Evolutionary conservation across 2,329 filamentous ascomycete genomes (phyloP).

Genomic region (Arthrobotrys sphaeroides): DNA sequence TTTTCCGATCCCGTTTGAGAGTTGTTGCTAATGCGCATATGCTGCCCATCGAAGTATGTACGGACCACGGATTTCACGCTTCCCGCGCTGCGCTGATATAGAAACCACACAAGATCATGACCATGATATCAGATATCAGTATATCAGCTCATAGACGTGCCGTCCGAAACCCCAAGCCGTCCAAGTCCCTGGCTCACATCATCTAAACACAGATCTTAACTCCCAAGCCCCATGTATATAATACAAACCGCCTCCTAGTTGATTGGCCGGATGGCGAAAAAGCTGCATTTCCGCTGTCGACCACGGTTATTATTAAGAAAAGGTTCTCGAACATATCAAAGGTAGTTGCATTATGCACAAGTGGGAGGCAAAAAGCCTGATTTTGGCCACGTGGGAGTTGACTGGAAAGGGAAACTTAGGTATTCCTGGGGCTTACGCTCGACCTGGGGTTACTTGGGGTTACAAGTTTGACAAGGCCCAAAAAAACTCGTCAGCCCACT

Average conservation of each 20-base stretch:
- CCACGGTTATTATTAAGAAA: neutral
- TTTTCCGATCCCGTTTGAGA: neutral
- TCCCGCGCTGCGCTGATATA: neutral
- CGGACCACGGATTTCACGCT: neutral
- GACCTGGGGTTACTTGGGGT: neutral
- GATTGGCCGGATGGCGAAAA: conserved; percentile 14
- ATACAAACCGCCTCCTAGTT: neutral
- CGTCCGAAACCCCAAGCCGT: neutral
- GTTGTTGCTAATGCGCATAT: too few relatives aligned
- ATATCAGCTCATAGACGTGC: conserved; percentile 1
- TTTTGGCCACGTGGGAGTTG: conserved; percentile 8
- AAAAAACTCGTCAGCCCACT: conserved; percentile 8
- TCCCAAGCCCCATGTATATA: neutral
- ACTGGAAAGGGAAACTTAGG: neutral
- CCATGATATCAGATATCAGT: neutral
- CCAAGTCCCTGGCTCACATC: neutral
- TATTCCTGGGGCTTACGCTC: neutral
- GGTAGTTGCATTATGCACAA: neutral
- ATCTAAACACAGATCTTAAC: neutral
- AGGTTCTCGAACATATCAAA: conserved; percentile 4
- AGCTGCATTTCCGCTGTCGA: neutral
- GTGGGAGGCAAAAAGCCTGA: conserved; percentile 13
- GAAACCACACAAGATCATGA: neutral
- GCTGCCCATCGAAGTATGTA: too few relatives aligned
- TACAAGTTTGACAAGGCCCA: neutral